Evolutionary conservation across 768 basidiomycete genomes (phyloP).

Genomic region (Leccinum boreale): DNA sequence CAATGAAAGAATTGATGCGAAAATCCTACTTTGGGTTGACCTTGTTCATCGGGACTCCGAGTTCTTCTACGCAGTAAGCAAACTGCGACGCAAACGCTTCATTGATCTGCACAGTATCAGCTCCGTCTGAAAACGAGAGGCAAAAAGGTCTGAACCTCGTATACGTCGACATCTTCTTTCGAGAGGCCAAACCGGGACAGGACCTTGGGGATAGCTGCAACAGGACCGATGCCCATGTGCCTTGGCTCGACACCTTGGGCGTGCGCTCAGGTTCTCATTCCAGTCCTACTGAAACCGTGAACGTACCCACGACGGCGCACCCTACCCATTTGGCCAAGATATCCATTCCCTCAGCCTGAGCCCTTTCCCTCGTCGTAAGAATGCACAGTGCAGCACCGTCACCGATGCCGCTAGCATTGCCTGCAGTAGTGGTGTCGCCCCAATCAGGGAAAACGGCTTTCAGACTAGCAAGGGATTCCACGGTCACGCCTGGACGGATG

Average conservation of each 20-base stretch:
- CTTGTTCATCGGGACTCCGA: conserved; percentile 71
- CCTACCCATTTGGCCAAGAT: conserved; percentile 84
- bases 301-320: conserved; percentile 70
- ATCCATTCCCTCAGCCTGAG: conserved; percentile 71
- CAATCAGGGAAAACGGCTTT: conserved; percentile 88
- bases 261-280: conserved; percentile 1
- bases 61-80: conserved; percentile 84
- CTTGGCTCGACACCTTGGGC: conserved; percentile 65
- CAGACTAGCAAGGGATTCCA: conserved; percentile 69
- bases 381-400: conserved; percentile 90
- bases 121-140: not conserved
- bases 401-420: conserved; percentile 85
- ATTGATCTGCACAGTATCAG: conserved; percentile 54
- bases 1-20: not conserved
- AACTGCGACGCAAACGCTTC: conserved; percentile 94
- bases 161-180: conserved; percentile 74
- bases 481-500: conserved; percentile 79
- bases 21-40: conserved; percentile 77
- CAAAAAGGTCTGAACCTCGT: conserved; percentile 49
- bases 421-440: conserved; percentile 74
- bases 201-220: conserved; percentile 68
- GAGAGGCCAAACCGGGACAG: conserved; percentile 57
- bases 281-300: not conserved
- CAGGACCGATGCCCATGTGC: conserved; percentile 76
- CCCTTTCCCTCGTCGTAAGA: conserved; percentile 74